A percentile compares a stretch with the other conserved stretches of the same genome.
Conservation (phyloP, 2,329 filamentous ascomycete genomes). For the Reticulascus tulasneorum region DNA sequence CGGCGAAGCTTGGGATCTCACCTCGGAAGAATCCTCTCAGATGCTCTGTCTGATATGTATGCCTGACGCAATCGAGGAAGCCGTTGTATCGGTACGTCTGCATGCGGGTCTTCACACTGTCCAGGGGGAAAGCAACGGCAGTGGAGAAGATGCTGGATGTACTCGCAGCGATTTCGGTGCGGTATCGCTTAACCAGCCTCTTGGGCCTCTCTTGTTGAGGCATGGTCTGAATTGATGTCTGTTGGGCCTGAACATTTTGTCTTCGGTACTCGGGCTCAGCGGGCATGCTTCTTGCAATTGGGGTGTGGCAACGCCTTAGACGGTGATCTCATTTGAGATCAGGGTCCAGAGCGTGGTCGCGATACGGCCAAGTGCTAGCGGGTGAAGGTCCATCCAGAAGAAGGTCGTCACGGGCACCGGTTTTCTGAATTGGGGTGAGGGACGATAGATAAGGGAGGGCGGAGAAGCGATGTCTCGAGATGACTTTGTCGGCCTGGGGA, state of each 20-base stretch:
- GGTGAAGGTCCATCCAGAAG: conserved; percentile 13
- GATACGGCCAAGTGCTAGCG: conserved; percentile 31
- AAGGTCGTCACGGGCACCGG: neutral
- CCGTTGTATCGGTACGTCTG: conserved; percentile 78
- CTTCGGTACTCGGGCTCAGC: conserved; percentile 32
- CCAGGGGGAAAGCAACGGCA: conserved; percentile 76
- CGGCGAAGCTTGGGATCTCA: conserved; percentile 27
- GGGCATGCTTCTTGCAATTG: conserved; percentile 33
- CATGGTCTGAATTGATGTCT: conserved; percentile 40
- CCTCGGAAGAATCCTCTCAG: conserved; percentile 77
- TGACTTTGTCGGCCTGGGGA: neutral
- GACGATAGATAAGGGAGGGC: conserved; percentile 1
- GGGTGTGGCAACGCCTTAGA: conserved; percentile 38
- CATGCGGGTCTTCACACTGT: conserved; percentile 87
- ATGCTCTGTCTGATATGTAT: conserved; percentile 73
- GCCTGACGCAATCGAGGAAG: conserved; percentile 68
- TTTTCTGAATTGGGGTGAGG: neutral
- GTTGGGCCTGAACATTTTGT: conserved; percentile 39
- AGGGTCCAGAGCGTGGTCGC: conserved; percentile 59
- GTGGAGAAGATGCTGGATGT: conserved; percentile 75
- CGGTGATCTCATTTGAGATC: conserved; percentile 48
- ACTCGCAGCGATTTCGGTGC: conserved; percentile 76
- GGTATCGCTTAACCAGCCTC: conserved; percentile 68
- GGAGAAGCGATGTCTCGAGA: conserved; percentile 5
- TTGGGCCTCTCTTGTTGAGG: conserved; percentile 25